Evolutionary conservation across 2,329 filamentous ascomycete species (phyloP).

Genomic region (Raffaelea deltoideospora): DNA sequence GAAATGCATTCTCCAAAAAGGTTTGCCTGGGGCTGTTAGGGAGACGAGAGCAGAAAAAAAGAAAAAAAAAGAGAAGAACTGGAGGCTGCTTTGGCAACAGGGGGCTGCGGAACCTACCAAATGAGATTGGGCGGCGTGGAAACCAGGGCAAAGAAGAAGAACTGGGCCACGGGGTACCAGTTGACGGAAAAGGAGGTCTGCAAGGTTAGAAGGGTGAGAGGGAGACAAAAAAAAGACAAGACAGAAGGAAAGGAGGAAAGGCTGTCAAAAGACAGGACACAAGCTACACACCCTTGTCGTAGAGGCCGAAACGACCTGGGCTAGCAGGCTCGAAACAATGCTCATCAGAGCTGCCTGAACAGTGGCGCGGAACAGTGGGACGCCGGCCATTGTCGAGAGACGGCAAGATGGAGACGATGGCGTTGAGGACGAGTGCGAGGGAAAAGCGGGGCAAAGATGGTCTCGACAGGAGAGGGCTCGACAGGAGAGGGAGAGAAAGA

Average conservation of each 20-base stretch:
- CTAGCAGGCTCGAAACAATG: conserved; percentile 56
- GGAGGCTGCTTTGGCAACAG: background rate
- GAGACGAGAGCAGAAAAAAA: background rate
- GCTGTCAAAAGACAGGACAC: too few species aligned
- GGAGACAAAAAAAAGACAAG: background rate
- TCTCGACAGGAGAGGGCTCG: background rate
- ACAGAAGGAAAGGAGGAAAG: too few species aligned
- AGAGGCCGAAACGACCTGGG: conserved; percentile 53
- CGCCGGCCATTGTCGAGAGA: too few species aligned
- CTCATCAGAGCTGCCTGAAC: conserved; percentile 51
- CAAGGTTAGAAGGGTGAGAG: background rate
- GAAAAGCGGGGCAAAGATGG: background rate
- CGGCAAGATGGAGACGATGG: background rate
- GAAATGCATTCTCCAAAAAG: conserved; percentile 60
- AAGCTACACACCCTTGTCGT: conserved; percentile 31
- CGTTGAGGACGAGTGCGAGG: background rate
- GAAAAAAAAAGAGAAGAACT: background rate
- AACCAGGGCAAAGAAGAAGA: conserved; percentile 57
- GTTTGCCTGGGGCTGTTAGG: conserved; percentile 42
- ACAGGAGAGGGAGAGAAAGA: background rate
- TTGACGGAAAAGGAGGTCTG: conserved; percentile 49
- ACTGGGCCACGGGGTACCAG: conserved; percentile 56
- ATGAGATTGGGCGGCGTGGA: conserved; percentile 70
- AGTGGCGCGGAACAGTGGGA: conserved; percentile 42
- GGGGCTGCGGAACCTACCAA: conserved; percentile 38